Evolutionary conservation across 305 asterid genomes (phyloP).

Genomic region (Andrographis paniculata): DNA sequence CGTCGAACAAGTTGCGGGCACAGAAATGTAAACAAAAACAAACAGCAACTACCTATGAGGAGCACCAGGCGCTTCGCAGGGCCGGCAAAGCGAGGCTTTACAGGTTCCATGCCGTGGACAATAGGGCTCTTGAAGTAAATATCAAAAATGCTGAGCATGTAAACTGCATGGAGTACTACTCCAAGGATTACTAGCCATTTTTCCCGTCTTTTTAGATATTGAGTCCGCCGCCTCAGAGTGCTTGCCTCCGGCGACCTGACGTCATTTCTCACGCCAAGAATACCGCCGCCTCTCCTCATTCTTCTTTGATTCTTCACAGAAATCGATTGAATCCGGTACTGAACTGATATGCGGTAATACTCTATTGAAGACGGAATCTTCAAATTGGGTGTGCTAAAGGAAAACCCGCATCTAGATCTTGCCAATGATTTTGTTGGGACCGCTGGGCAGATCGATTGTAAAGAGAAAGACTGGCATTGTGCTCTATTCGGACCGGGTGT

Average conservation of each 20-base stretch:
- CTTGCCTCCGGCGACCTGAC: conserved; percentile 32
- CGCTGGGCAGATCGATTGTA: no score
- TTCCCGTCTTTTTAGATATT: conserved; percentile 53
- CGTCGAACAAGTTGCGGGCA: conserved; percentile 34
- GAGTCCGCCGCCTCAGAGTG: conserved; percentile 28
- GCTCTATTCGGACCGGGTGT: no score
- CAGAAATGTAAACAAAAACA: not conserved
- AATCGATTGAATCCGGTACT: no score
- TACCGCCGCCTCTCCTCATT: conserved; percentile 50
- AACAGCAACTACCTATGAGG: conserved; percentile 45
- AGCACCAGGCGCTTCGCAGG: conserved; percentile 92
- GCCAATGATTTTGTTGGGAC: no score
- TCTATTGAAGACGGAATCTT: no score
- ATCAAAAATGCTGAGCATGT: conserved; percentile 98
- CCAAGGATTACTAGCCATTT: conserved; percentile 89
- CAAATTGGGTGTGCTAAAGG: no score
- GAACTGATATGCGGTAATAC: no score
- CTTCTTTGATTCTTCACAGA: no score
- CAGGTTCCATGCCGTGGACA: conserved; percentile 96
- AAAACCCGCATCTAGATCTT: no score
- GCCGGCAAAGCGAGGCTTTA: conserved; percentile 54
- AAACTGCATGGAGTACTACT: conserved; percentile 78
- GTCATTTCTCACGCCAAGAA: conserved; percentile 40
- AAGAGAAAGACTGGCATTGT: no score
- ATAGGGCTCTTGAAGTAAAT: conserved; percentile 93